phyloP scores from a whole-genome alignment of 176 grass and related monocot species.

The Typha latifolia region DNA sequence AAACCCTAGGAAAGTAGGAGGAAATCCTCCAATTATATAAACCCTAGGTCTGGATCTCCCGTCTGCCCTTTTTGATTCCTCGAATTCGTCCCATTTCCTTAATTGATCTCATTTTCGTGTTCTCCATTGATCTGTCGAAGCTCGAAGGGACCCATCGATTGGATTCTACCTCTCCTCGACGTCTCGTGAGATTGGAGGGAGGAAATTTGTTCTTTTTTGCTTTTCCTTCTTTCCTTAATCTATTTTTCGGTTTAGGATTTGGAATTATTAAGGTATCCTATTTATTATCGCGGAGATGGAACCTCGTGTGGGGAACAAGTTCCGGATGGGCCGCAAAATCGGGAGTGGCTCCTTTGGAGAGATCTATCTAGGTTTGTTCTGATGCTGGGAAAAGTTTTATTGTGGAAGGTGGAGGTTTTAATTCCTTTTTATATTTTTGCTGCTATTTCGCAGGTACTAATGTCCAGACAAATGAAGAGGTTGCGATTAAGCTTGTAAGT shows the following conservation, averaged over 20 bases:
- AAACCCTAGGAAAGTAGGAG: constrained; percentile 10
- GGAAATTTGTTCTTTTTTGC: too few relatives aligned
- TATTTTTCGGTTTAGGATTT: neutral
- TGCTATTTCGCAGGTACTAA: constrained; percentile 61
- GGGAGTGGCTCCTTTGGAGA: constrained; percentile 42
- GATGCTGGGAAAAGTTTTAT: neutral
- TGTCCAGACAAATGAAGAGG: constrained; percentile 94
- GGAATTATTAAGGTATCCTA: neutral
- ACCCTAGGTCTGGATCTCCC: neutral
- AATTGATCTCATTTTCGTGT: too few relatives aligned
- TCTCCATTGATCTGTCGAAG: too few relatives aligned
- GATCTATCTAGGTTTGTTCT: constrained; percentile 37
- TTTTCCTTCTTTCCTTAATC: too few relatives aligned
- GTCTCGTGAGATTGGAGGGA: too few relatives aligned
- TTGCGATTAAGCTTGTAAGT: constrained; percentile 96
- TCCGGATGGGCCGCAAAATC: constrained; percentile 32
- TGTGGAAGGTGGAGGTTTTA: neutral
- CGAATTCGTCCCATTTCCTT: too few relatives aligned
- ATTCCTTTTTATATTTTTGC: constrained; percentile 8
- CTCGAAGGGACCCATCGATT: too few relatives aligned
- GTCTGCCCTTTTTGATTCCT: neutral
- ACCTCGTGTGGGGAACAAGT: constrained; percentile 37
- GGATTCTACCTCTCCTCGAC: too few relatives aligned
- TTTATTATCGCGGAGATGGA: constrained; percentile 18
- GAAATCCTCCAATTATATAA: neutral